These are phyloP conservation scores for Lindgomyces ingoldianus DNA, from an alignment of 495 filamentous ascomycete species.

Conservation along the genomic window DNA sequence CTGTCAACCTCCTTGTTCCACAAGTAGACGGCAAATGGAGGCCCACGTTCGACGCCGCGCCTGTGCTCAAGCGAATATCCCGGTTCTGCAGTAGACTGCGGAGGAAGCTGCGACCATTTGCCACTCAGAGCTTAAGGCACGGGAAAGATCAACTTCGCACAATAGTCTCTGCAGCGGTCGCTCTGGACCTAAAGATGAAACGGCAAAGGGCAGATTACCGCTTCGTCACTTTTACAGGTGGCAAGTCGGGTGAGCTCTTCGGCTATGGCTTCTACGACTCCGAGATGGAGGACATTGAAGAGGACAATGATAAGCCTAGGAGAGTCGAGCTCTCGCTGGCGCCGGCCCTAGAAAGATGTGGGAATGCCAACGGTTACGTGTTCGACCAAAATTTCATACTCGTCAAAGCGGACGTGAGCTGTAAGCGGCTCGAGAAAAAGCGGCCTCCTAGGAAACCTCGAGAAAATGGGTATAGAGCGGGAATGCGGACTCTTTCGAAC, in stretches of 20 bases:
- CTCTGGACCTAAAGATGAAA: constrained; percentile 38
- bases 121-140: constrained; percentile 21
- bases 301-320: constrained; percentile 15
- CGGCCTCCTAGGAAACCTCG: not conserved
- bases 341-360: constrained; percentile 35
- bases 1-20: constrained; percentile 33
- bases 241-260: constrained; percentile 20
- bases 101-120: constrained; percentile 29
- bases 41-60: constrained; percentile 31
- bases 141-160: constrained; percentile 33
- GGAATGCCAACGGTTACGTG: constrained; percentile 36
- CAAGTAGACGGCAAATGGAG: constrained; percentile 38
- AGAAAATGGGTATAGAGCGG: not conserved
- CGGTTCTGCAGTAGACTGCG: constrained; percentile 26
- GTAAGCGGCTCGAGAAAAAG: constrained; percentile 21
- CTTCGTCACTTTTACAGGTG: constrained; percentile 34
- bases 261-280: constrained; percentile 33
- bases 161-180: constrained; percentile 36
- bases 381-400: constrained; percentile 35
- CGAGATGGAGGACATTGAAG: constrained; percentile 37
- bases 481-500: constrained; percentile 9
- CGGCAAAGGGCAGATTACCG: constrained; percentile 34
- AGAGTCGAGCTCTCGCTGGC: constrained; percentile 25
- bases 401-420: constrained; percentile 36
- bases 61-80: constrained; percentile 30